Evolutionary conservation across 129 eudicot species (phyloP).

Genomic region (Flaveria sonorensis): DNA sequence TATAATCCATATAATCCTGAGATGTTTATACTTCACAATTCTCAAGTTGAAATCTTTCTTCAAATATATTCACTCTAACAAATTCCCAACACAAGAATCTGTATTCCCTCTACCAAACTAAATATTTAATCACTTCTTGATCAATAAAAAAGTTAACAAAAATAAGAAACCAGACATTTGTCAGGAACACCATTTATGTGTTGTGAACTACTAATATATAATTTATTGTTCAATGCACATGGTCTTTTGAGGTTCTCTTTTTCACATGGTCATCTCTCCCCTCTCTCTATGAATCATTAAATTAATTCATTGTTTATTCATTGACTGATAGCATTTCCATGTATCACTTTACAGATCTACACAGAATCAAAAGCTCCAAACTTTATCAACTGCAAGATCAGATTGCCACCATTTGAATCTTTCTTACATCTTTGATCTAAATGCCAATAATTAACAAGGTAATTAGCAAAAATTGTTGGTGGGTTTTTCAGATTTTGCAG

Average conservation of each 20-base stretch:
- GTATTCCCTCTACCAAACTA: slow-evolving; percentile 7
- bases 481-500: slow-evolving; percentile 10
- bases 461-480: not conserved
- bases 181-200: slow-evolving; percentile 39
- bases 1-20: too few species aligned
- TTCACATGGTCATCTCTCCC: slow-evolving; percentile 60
- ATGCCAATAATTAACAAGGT: slow-evolving; percentile 12
- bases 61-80: not conserved
- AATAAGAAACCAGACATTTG: slow-evolving; percentile 31
- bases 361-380: slow-evolving; percentile 34
- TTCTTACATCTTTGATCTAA: slow-evolving; percentile 22
- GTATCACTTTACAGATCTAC: slow-evolving; percentile 70
- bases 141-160: not conserved
- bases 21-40: not conserved
- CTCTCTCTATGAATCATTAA: slow-evolving; percentile 35
- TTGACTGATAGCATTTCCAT: slow-evolving; percentile 40
- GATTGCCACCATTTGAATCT: slow-evolving; percentile 27
- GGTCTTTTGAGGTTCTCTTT: slow-evolving; percentile 54
- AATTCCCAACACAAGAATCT: slow-evolving; percentile 22
- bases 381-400: not conserved
- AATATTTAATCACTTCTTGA: slow-evolving; percentile 21
- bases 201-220: slow-evolving; percentile 33
- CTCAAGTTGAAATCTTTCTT: not conserved
- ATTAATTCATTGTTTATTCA: slow-evolving; percentile 38
- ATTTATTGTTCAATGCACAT: slow-evolving; percentile 55